These are phyloP conservation scores for Xylariaceae sp. DNA, from an alignment of 2,329 filamentous ascomycete species.

Conservation along the genomic window DNA sequence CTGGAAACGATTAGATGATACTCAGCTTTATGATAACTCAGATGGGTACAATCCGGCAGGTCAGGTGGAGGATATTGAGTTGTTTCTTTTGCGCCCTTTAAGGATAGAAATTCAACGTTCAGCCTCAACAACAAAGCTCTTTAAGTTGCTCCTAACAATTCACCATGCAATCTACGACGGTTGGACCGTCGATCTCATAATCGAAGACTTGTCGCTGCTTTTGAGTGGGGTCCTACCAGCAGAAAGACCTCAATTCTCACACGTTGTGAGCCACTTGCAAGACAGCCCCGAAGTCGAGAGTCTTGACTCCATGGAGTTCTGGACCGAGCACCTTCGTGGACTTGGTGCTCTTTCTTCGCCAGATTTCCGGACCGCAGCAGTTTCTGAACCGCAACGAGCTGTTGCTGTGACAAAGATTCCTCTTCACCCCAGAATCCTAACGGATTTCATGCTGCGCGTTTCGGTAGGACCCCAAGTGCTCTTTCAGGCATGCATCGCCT, in stretches of 20 bases:
- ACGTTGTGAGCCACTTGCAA: conserved; percentile 48
- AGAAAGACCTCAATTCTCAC: conserved; percentile 55
- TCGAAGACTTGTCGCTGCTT: conserved; percentile 59
- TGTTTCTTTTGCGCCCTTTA: conserved; percentile 54
- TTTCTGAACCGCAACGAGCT: conserved; percentile 28
- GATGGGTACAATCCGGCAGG: conserved; percentile 32
- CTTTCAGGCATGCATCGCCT: conserved; percentile 68
- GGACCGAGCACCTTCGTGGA: conserved; percentile 61
- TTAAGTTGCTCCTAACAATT: conserved; percentile 51
- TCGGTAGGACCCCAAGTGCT: conserved; percentile 63
- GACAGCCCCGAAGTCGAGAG: conserved; percentile 28
- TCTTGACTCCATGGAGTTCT: conserved; percentile 56
- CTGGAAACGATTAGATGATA: conserved; percentile 49
- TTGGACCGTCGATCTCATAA: conserved; percentile 79
- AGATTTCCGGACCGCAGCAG: conserved; percentile 46
- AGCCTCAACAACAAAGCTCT: conserved; percentile 21
- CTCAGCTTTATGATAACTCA: conserved; percentile 40
- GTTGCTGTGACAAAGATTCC: conserved; percentile 32
- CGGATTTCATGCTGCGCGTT: conserved; percentile 36
- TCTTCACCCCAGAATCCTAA: conserved; percentile 35
- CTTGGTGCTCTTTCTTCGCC: conserved; percentile 55
- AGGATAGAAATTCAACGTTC: conserved; percentile 49
- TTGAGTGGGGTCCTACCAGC: conserved; percentile 34
- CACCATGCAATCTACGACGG: conserved; percentile 89
- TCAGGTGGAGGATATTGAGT: conserved; percentile 36